phyloP scores from a whole-genome alignment of 441 rosid genomes.

The Mallotus japonicus region DNA sequence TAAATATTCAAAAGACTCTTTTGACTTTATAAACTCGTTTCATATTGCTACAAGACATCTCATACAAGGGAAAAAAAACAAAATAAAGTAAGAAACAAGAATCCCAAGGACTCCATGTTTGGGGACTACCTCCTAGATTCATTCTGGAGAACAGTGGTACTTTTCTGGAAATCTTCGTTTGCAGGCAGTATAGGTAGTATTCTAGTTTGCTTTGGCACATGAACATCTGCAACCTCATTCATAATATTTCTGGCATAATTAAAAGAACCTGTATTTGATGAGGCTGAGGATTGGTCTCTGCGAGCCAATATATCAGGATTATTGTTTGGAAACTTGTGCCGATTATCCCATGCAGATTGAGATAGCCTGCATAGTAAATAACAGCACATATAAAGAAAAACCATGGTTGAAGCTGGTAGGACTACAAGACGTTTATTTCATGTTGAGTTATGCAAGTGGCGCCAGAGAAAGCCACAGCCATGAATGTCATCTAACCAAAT shows the following conservation, averaged over 20 bases:
- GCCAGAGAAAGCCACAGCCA: not conserved
- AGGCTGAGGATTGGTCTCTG: conserved; percentile 35
- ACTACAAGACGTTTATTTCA: not conserved
- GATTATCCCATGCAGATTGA: conserved; percentile 40
- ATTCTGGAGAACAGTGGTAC: conserved; percentile 33
- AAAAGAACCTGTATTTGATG: conserved; percentile 32
- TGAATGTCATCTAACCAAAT: conserved; percentile 1
- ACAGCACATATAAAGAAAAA: not conserved
- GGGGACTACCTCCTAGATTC: conserved; percentile 47
- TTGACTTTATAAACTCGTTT: not conserved
- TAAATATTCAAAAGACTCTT: not conserved
- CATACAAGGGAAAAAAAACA: not conserved
- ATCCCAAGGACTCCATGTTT: not conserved
- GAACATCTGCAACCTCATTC: conserved; percentile 36
- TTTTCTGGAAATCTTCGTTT: conserved; percentile 35
- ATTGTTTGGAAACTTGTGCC: conserved; percentile 33
- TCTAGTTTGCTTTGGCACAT: conserved; percentile 43
- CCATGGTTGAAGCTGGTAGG: not conserved
- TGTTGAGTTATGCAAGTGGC: not conserved
- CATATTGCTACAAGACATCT: not conserved
- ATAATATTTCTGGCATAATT: conserved; percentile 28
- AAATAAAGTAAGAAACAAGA: conserved; percentile 21
- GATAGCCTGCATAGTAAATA: conserved; percentile 38
- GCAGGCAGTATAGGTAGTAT: conserved; percentile 36
- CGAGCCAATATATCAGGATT: conserved; percentile 28